A percentile compares a stretch with the other conserved stretches of the same genome.
Evolutionary conservation across 306 rosid species (phyloP).

Genomic region (Quercus berberidifolia): DNA sequence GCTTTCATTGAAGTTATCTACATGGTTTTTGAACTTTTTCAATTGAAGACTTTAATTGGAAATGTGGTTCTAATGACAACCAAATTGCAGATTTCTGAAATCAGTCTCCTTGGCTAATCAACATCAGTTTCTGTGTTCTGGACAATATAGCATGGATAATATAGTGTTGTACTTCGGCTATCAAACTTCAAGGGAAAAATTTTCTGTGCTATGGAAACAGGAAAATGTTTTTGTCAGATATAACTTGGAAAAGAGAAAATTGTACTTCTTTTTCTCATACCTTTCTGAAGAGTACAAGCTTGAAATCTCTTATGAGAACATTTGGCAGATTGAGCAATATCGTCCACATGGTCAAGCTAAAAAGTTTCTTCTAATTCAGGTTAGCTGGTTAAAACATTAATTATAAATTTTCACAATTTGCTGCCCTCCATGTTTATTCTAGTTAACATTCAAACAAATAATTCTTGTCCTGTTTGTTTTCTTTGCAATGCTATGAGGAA

Average conservation of each 20-base stretch:
- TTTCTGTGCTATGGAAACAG: constrained; percentile 48
- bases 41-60: no score
- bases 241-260: constrained; percentile 24
- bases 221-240: constrained; percentile 35
- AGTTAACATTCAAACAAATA: no score
- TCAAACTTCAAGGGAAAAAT: constrained; percentile 39
- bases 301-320: constrained; percentile 42
- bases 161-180: constrained; percentile 42
- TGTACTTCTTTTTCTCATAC: constrained; percentile 30
- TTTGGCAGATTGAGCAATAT: constrained; percentile 41
- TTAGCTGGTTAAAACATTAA: neutral
- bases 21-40: no score
- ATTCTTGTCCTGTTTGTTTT: no score
- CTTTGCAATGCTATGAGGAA: no score
- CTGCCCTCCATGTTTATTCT: neutral
- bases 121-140: neutral
- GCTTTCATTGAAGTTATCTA: no score
- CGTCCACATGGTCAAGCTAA: constrained; percentile 7
- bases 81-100: no score
- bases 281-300: constrained; percentile 37
- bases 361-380: constrained; percentile 56
- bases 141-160: constrained; percentile 6
- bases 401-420: neutral
- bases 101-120: no score
- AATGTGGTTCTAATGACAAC: no score